Conservation (phyloP, 2,329 filamentous ascomycete genomes). For the Fusarium irregulare region DNA sequence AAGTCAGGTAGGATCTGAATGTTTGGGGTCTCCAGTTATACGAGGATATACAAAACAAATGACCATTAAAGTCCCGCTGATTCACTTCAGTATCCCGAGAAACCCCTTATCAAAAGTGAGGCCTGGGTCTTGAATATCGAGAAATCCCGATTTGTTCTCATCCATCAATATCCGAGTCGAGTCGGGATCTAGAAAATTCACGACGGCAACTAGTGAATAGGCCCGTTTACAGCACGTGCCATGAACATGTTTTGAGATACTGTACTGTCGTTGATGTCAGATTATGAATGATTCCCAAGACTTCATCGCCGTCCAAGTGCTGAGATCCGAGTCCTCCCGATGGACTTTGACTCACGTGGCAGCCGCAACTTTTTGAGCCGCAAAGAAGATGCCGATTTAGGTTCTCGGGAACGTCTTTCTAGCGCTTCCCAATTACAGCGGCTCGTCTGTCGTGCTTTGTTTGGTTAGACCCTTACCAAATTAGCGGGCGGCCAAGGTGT, state of each 20-base stretch:
- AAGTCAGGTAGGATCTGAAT: conserved; percentile 5
- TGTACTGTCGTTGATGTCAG: conserved; percentile 6
- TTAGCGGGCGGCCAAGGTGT: conserved; percentile 5
- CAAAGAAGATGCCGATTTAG: conserved; percentile 13
- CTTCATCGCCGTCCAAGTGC: neutral
- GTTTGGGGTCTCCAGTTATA: neutral
- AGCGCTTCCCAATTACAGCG: conserved; percentile 17
- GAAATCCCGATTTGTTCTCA: conserved; percentile 11
- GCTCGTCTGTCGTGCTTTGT: conserved; percentile 14
- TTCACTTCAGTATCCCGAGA: conserved; percentile 8
- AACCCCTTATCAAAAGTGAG: neutral
- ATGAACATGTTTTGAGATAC: neutral
- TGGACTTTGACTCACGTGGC: conserved; percentile 37
- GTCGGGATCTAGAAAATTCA: conserved; percentile 2
- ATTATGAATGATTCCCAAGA: conserved; percentile 11
- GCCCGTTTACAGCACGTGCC: conserved; percentile 24
- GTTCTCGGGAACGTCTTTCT: conserved; percentile 5
- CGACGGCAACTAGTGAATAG: conserved; percentile 2
- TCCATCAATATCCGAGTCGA: conserved; percentile 4
- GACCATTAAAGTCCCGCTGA: neutral
- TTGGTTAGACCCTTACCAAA: conserved; percentile 8
- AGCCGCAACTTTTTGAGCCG: conserved; percentile 27
- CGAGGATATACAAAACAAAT: conserved; percentile 7
- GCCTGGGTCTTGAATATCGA: conserved; percentile 10
- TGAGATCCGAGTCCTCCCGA: conserved; percentile 42